These are phyloP conservation scores for Leucoagaricus sp. DNA, from an alignment of 1,284 basidiomycete species.

Conservation along the genomic window DNA sequence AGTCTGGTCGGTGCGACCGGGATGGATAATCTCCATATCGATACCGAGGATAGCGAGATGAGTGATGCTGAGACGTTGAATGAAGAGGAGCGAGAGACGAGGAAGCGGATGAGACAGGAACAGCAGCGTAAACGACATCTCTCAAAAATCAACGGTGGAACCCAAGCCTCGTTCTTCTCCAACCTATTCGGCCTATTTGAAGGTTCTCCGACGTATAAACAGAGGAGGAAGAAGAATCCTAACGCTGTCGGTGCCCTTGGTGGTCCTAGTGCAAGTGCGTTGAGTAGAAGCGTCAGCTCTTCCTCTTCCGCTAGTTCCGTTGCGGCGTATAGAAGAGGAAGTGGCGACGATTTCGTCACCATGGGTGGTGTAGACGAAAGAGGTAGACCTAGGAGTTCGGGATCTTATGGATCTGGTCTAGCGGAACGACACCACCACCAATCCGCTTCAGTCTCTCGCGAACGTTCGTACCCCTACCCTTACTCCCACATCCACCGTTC, in stretches of 20 bases:
- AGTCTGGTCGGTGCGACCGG: conserved; percentile 21
- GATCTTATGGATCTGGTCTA: conserved; percentile 9
- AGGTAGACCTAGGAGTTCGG: conserved; percentile 14
- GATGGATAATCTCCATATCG: conserved; percentile 25
- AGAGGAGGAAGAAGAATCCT: conserved; percentile 74
- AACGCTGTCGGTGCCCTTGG: conserved; percentile 33
- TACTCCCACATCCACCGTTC: conserved; percentile 12
- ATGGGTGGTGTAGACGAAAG: no score
- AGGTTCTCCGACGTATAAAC: conserved; percentile 84
- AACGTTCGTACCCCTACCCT: conserved; percentile 22
- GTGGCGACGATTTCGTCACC: conserved; percentile 18
- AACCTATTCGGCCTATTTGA: conserved; percentile 77
- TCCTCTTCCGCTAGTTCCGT: conserved; percentile 10
- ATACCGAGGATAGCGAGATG: conserved; percentile 26
- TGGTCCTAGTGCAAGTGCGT: conserved; percentile 14
- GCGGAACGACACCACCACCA: conserved; percentile 11
- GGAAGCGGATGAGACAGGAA: conserved; percentile 3
- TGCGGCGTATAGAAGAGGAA: conserved; percentile 20
- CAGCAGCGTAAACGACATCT: conserved; percentile 2
- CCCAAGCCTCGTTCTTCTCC: conserved; percentile 46
- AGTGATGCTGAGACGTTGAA: conserved; percentile 21
- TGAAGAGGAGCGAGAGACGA: conserved; percentile 5
- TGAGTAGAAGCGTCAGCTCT: conserved; percentile 11
- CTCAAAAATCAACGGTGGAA: conserved; percentile 13
- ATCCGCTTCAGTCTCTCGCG: conserved; percentile 30